phyloP scores from a whole-genome alignment of 805 yeast genomes.

The Cyberlindnera xishuangbannaensis region DNA sequence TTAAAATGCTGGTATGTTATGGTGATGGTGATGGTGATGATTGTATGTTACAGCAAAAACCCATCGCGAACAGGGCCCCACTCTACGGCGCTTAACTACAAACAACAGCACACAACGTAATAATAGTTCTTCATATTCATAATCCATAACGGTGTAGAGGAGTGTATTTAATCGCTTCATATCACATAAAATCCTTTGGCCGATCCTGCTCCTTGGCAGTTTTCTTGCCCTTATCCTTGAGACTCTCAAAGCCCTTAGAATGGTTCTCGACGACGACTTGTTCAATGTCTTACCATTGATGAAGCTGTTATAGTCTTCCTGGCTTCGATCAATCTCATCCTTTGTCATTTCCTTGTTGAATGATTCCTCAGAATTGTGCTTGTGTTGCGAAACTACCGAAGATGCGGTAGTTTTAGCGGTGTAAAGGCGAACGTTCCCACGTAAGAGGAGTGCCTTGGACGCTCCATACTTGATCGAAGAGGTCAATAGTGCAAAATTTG shows the following conservation, averaged over 20 bases:
- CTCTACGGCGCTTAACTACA: too few species aligned
- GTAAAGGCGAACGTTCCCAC: not conserved
- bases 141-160: too few species aligned
- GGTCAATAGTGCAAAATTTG: too few species aligned
- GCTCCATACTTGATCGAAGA: too few species aligned
- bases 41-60: too few species aligned
- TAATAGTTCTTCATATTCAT: too few species aligned
- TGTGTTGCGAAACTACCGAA: not conserved
- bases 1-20: too few species aligned
- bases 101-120: too few species aligned
- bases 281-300: slow-evolving; percentile 2
- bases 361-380: slow-evolving; percentile 7
- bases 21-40: too few species aligned
- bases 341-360: slow-evolving; percentile 16
- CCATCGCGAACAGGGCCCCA: too few species aligned
- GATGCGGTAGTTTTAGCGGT: not conserved
- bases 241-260: slow-evolving; percentile 13
- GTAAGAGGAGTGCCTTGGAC: not conserved
- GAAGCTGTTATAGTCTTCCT: slow-evolving; percentile 10
- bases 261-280: slow-evolving; percentile 7
- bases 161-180: too few species aligned
- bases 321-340: slow-evolving; percentile 8
- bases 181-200: slow-evolving; percentile 24
- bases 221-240: slow-evolving; percentile 21
- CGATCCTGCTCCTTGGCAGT: slow-evolving; percentile 22